Conservation (phyloP, 192 early-diverging fungal species). For the Backusella tuberculispora region DNA sequence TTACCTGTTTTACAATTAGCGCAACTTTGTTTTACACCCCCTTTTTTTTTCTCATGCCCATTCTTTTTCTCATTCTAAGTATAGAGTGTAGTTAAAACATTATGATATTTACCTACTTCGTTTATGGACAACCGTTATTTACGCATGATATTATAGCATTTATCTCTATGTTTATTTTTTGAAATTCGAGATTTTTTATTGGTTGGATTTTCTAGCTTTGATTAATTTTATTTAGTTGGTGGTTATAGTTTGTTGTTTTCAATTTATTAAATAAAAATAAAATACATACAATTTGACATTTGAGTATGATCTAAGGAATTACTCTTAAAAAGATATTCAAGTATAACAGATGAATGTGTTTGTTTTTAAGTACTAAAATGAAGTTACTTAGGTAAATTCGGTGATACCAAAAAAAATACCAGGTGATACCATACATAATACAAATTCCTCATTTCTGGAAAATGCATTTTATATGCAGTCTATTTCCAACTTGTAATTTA, state of each 20-base stretch:
- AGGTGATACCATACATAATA: not conserved
- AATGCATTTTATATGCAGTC: slow-evolving; percentile 1
- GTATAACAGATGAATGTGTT: not conserved
- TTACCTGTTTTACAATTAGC: slow-evolving; percentile 7
- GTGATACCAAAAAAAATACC: not conserved
- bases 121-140: slow-evolving; percentile 13
- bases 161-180: not conserved
- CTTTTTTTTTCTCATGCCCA: not conserved
- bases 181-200: no score
- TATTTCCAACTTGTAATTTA: not conserved
- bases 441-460: slow-evolving; percentile 4
- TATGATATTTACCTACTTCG: not conserved
- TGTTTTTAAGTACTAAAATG: slow-evolving; percentile 2
- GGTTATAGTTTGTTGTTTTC: not conserved
- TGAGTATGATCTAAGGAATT: no score
- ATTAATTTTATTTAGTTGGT: not conserved
- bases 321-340: not conserved
- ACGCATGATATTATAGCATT: not conserved
- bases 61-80: not conserved
- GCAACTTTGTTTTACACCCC: not conserved
- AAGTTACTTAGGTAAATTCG: not conserved
- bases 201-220: no score
- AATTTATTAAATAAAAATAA: not conserved
- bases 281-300: not conserved
- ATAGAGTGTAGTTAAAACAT: not conserved